Percentiles rank a stretch among this genome's conserved stretches.
Conservation (phyloP, 305 asterid species). For the Fraxinus ornus region DNA sequence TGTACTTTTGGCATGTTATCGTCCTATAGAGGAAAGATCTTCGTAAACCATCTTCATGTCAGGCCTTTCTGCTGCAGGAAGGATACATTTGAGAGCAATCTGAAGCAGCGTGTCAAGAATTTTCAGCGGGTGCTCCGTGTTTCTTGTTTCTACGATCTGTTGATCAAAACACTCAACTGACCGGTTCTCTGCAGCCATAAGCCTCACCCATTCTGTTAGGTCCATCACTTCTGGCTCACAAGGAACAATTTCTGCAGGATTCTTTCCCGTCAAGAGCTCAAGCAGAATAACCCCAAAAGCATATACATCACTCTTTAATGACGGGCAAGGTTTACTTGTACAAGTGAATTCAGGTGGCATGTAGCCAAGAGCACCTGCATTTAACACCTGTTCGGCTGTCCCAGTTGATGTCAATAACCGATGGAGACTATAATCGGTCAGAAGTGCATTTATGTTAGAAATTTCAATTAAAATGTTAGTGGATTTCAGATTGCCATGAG, state of each 20-base stretch:
- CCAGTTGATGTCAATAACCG: conserved; percentile 75
- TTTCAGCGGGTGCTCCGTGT: conserved; percentile 19
- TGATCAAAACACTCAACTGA: conserved; percentile 61
- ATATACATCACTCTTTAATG: conserved; percentile 80
- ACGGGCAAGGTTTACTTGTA: conserved; percentile 70
- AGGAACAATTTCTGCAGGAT: conserved; percentile 56
- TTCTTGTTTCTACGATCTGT: conserved; percentile 29
- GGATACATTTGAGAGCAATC: conserved; percentile 66
- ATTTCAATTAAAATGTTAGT: conserved; percentile 63
- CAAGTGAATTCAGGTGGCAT: conserved; percentile 82
- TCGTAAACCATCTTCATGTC: conserved; percentile 63
- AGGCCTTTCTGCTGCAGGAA: conserved; percentile 76
- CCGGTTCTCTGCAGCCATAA: conserved; percentile 55
- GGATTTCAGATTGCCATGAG: conserved; percentile 92
- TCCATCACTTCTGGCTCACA: conserved; percentile 55
- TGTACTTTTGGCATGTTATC: conserved; percentile 31
- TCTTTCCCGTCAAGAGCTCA: conserved; percentile 71
- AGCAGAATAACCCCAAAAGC: conserved; percentile 73
- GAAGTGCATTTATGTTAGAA: conserved; percentile 43
- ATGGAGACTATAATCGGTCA: conserved; percentile 82
- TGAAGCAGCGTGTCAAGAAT: conserved; percentile 51
- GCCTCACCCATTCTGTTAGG: conserved; percentile 72
- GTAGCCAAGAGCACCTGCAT: conserved; percentile 79
- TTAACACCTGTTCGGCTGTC: conserved; percentile 74
- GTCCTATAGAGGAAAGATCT: conserved; percentile 51